Evolutionary conservation across 2,329 filamentous ascomycete species (phyloP), one percentile per base, ranked within the genome.

Genomic region (Penicillium thymicola): DNA sequence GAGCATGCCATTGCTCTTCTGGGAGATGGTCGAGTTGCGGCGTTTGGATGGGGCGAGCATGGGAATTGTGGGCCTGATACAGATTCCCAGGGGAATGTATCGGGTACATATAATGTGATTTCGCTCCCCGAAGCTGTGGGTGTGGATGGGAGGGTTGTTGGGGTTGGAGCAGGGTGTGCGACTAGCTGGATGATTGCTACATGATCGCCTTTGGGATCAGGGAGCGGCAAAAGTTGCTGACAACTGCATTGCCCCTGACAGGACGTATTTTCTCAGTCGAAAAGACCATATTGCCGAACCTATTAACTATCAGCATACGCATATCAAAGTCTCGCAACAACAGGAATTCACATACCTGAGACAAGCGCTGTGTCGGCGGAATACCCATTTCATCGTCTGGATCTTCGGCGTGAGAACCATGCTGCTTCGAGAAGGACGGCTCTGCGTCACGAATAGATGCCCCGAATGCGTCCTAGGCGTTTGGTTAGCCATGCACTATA

Each of bases 1-100:
- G 94, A 97, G 73, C 94, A 99, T 73, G 85, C 84, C n/a, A 74
- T 97, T 60, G 90, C 86, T 9, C 74, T 93, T 27, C 85, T 89
- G 0, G 76, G 75, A 10, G 78, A 82, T 21, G 85, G 85, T 1
- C 82, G 87, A 49, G 85, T 96, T 1, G 75, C 95, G 47, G 84
- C 90, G 1, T 97, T 93, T 91, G 94, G 94, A 21, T 99, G 94
- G 94, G 92, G 92, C 2, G 93, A 97, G 75, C 94, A 99, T 75
- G 94, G 94, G 1, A 99, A 99, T 71, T 99, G 94, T 72, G 94
- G 94, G 3, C 83, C 85, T 36, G 78, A 82, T 41, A 78, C 76
- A 13, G 84, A 85, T 59, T 77, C 81, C 18, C 77, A 82, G 59
- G 85, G 85, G 48, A 84, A 89, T 72, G 85, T 92, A 44, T 88